Evolutionary conservation across 1,284 basidiomycete species (phyloP), one percentile per base, ranked within the genome.

Genomic region (Apiotrichum porosum): DNA sequence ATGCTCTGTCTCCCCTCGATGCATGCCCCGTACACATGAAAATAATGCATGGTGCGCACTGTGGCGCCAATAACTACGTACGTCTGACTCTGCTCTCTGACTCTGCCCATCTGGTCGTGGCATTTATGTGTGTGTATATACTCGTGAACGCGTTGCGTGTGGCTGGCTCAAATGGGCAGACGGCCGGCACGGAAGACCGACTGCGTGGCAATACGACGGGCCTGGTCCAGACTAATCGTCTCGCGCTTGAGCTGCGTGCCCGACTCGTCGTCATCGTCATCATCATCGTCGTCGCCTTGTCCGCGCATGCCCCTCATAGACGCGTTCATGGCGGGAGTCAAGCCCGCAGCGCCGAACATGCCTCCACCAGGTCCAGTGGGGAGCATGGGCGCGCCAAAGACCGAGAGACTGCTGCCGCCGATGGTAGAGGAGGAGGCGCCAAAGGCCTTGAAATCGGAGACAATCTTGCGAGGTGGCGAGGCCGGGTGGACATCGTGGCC

Each of bases 361-460:
- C 66, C 69, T 38, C 71, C 62, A 21, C 78, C 72, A 47, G 69
- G 63, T 10, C 70, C 69, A 8, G 65, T 69, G 17, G 63, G 52
- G 34, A 66, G 59, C 53, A 72, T 52, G 4, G 68, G 68, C 18
- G 68, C 70, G 15, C 66, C 66, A 49, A 91, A 72, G 8, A 72
- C 68, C 18, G 53, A 57, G 33, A 64, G 30, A 15, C 51, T 45
- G 0, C 33, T 39, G 4, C 44, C 23, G 3, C 23, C 37, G 6
- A 35, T 47, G 0, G 44, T 6, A 1, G 54, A 40, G 8, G 56
- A 34, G 3, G 62, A 28, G 1, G 85, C 85, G n/a, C 87, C 86
- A 65, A 95, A 95, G 0, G 89, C 79, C 40, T 88, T 87, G 73
- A 95, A 95, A 62, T 90, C 86, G 21, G 82, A 82, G 17, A 93